Conservation (phyloP, 306 rosid species). For the Glycine tomentella region DNA sequence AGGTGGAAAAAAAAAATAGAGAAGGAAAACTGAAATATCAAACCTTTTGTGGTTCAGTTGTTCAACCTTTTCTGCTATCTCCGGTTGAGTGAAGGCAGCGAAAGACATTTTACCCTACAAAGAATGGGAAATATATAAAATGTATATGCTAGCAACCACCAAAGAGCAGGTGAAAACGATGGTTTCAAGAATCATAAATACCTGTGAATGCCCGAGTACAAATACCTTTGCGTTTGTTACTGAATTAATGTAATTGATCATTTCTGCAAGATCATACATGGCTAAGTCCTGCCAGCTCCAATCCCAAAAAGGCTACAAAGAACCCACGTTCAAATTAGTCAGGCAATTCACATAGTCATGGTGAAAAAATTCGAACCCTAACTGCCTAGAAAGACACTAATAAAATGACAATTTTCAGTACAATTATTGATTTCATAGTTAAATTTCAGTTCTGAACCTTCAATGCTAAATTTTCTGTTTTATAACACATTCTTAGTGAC, state of each 20-base stretch:
- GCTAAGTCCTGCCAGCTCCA: constrained; percentile 96
- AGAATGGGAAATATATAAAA: constrained; percentile 38
- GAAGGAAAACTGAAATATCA: background rate
- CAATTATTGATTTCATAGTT: background rate
- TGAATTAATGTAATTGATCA: constrained; percentile 66
- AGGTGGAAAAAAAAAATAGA: background rate
- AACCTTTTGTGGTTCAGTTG: constrained; percentile 1
- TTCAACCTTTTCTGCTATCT: constrained; percentile 75
- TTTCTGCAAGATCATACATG: constrained; percentile 69
- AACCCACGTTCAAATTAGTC: constrained; percentile 37
- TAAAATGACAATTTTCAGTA: background rate
- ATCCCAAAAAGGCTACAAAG: constrained; percentile 80
- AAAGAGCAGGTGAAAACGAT: constrained; percentile 23
- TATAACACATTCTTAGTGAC: constrained; percentile 8
- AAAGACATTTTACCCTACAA: constrained; percentile 71
- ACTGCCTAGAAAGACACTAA: too few relatives aligned
- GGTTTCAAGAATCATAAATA: constrained; percentile 48
- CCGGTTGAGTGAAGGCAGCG: constrained; percentile 68
- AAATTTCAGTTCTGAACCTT: constrained; percentile 1
- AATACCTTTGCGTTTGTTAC: constrained; percentile 66
- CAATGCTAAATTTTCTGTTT: constrained; percentile 17
- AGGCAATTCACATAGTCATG: constrained; percentile 28
- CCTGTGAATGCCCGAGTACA: constrained; percentile 93
- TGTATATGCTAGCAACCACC: constrained; percentile 10
- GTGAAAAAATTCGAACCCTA: background rate